Conservation (phyloP, 2,329 filamentous ascomycete species). For the Pseudogymnoascus sp. region DNA sequence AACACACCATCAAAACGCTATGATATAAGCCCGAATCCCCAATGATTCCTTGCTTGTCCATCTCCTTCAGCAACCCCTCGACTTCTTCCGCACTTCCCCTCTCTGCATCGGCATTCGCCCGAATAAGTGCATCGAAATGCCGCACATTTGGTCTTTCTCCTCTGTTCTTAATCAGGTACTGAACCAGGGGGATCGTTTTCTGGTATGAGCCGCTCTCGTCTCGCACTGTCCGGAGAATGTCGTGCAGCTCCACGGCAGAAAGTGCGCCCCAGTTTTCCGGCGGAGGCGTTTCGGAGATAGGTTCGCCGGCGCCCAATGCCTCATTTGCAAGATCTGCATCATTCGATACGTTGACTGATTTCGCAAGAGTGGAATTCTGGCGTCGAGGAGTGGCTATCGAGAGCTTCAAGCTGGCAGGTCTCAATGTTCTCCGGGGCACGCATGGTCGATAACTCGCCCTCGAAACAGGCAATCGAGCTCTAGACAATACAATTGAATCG, state of each 20-base stretch:
- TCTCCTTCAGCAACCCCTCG: constrained; percentile 58
- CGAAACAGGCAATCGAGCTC: not conserved
- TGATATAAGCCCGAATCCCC: constrained; percentile 62
- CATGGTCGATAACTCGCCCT: not conserved
- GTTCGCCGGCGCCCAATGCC: not conserved
- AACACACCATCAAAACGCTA: constrained; percentile 55
- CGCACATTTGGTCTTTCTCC: constrained; percentile 45
- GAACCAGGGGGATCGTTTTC: constrained; percentile 39
- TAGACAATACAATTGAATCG: constrained; percentile 32
- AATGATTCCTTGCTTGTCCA: constrained; percentile 52
- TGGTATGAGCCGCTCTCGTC: constrained; percentile 31
- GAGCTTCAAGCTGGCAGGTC: not conserved
- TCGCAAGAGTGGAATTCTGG: not conserved
- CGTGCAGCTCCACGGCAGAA: constrained; percentile 35
- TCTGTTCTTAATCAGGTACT: constrained; percentile 49
- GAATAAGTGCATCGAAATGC: constrained; percentile 67
- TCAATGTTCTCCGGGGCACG: not conserved
- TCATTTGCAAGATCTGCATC: not conserved
- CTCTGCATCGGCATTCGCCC: constrained; percentile 55
- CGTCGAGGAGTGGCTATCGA: not conserved
- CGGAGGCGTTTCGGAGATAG: not conserved
- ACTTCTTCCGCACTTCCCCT: constrained; percentile 60
- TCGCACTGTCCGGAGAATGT: constrained; percentile 35
- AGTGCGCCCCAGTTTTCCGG: constrained; percentile 21
- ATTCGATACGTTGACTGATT: not conserved